Evolutionary conservation across 1,284 basidiomycete genomes (phyloP).

Genomic region (Naganishia sp.): DNA sequence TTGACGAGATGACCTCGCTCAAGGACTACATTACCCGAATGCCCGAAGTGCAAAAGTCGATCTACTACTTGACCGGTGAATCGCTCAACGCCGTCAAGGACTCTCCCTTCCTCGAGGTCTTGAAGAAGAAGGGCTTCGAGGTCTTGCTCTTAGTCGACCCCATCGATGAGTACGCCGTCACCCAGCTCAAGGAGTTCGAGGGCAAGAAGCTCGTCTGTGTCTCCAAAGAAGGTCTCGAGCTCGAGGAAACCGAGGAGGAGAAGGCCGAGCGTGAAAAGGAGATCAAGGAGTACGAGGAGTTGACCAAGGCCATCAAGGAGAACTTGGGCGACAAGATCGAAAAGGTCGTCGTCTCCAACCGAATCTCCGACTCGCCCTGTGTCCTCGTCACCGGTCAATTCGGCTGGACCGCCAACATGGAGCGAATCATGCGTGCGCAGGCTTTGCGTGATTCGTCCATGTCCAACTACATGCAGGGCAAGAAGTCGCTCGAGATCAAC

Average conservation of each 20-base stretch:
- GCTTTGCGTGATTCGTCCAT: slow-evolving; percentile 92
- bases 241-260: slow-evolving; percentile 98
- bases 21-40: slow-evolving; percentile 99
- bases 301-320: slow-evolving; percentile 96
- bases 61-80: slow-evolving; percentile 99
- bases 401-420: slow-evolving; percentile 99
- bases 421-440: slow-evolving; percentile 99
- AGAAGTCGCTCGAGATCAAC: slow-evolving; percentile 99
- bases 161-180: slow-evolving; percentile 96
- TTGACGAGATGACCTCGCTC: slow-evolving; percentile 89
- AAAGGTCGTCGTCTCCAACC: slow-evolving; percentile 98
- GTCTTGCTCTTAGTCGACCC: slow-evolving; percentile 97
- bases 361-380: slow-evolving; percentile 93
- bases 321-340: slow-evolving; percentile 99
- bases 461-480: slow-evolving; percentile 98
- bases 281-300: slow-evolving; percentile 77
- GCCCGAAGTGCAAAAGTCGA: slow-evolving; percentile 98
- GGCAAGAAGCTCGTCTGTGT: slow-evolving; percentile 98
- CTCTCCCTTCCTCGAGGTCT: slow-evolving; percentile 98
- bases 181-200: slow-evolving; percentile 99
- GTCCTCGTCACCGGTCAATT: slow-evolving; percentile 98
- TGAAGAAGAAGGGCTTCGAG: slow-evolving; percentile 99
- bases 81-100: slow-evolving; percentile 87
- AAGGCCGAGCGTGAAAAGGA: slow-evolving; percentile 88
- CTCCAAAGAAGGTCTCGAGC: slow-evolving; percentile 98